Percentiles rank a stretch among this genome's conserved stretches.
Evolutionary conservation across 257 asterid genomes (phyloP).

Genomic region (Cynanchum wilfordii): DNA sequence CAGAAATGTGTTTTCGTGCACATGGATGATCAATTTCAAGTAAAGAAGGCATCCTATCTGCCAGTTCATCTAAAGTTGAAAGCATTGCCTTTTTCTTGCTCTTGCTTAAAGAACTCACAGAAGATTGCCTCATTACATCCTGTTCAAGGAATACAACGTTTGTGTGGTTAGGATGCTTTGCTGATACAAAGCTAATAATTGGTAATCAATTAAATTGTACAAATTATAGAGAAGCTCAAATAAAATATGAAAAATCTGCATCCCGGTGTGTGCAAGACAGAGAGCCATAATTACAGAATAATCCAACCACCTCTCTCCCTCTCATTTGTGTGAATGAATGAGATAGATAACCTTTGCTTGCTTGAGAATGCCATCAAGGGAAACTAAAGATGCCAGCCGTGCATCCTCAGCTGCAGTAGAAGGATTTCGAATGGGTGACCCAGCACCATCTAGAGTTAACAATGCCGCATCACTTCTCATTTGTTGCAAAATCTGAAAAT

Average conservation of each 20-base stretch:
- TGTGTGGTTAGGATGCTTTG: constrained; percentile 13
- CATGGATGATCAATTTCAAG: constrained; percentile 95
- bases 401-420: constrained; percentile 99
- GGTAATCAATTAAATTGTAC: constrained; percentile 2
- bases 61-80: constrained; percentile 71
- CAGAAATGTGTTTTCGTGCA: constrained; percentile 77
- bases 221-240: neutral
- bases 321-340: neutral
- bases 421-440: constrained; percentile 77
- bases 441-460: constrained; percentile 69
- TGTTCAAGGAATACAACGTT: constrained; percentile 29
- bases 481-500: constrained; percentile 79
- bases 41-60: constrained; percentile 86
- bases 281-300: neutral
- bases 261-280: neutral
- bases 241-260: neutral
- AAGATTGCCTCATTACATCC: constrained; percentile 78
- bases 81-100: constrained; percentile 79
- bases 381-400: constrained; percentile 84
- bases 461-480: constrained; percentile 70
- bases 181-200: constrained; percentile 18
- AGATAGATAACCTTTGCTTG: constrained; percentile 66
- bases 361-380: constrained; percentile 90
- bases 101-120: constrained; percentile 58
- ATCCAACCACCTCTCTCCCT: neutral